A percentile compares a stretch with the other conserved stretches of the same genome.
These are phyloP conservation scores for Cucurbita moschata DNA, from an alignment of 306 rosid species.

Conservation along the genomic window DNA sequence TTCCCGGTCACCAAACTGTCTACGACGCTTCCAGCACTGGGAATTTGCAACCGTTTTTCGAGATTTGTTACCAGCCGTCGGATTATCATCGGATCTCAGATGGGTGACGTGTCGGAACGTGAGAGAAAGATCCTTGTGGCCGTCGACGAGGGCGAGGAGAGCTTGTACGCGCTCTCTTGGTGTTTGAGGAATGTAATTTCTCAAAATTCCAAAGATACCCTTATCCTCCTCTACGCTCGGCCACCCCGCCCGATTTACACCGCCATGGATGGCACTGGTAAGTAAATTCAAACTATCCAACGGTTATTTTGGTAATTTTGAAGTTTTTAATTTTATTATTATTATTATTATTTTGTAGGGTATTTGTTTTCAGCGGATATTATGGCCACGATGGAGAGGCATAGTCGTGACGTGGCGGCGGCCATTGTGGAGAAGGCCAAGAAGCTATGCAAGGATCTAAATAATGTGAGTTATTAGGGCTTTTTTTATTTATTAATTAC, in stretches of 20 bases:
- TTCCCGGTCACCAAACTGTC: neutral
- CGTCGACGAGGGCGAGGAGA: slow-evolving; percentile 82
- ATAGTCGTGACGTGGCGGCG: slow-evolving; percentile 39
- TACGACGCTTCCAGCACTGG: neutral
- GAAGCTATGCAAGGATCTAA: slow-evolving; percentile 32
- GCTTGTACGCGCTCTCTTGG: slow-evolving; percentile 74
- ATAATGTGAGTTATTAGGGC: slow-evolving; percentile 20
- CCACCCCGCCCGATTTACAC: slow-evolving; percentile 35
- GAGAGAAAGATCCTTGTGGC: slow-evolving; percentile 69
- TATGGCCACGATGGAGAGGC: slow-evolving; percentile 35
- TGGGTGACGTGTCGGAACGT: slow-evolving; percentile 29
- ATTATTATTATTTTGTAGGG: slow-evolving; percentile 17
- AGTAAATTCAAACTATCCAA: too few species aligned
- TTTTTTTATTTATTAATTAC: too few species aligned
- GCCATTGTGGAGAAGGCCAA: slow-evolving; percentile 46
- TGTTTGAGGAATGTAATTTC: slow-evolving; percentile 42
- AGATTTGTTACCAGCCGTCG: neutral
- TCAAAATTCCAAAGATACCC: slow-evolving; percentile 42
- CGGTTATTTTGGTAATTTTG: too few species aligned
- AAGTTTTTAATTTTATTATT: neutral
- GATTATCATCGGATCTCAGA: neutral
- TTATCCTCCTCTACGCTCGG: slow-evolving; percentile 54
- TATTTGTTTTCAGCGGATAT: slow-evolving; percentile 52
- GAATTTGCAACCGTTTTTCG: neutral
- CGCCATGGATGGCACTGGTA: slow-evolving; percentile 57